Base-by-base conservation (phyloP, 2,329 filamentous ascomycete species). In the Pseudohalonectria lignicola region DNA sequence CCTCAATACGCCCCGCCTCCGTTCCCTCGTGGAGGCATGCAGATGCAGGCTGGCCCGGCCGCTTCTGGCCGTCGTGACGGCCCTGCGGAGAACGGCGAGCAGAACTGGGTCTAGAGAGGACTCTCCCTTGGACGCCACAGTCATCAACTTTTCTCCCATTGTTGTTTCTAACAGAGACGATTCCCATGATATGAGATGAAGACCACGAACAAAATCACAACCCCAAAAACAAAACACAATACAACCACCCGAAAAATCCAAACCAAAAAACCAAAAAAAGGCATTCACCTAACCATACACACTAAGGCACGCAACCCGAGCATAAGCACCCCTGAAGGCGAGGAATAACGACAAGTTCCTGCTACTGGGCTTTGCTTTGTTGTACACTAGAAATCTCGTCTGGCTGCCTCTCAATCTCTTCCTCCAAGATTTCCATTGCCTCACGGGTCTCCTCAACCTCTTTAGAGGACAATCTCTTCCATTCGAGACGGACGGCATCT, bases 51-150 rank as follows among this genome's bases (percentile, higher is more conserved):
- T 32, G 42, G 45, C 21, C 45, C 42, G 3, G 28, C 42, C 16
- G 36, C 42, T 9, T 35, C 37, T 21, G 45, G 44, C 37, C 41
- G 42, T 16, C 39, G 35, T 7, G 45, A 45, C 6, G 40, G 45
- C 16, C 40, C 43, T 21, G 29, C 39, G 18, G 50, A 53, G 33
- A 50, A 52, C 18, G 53, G 52, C 31, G 50, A 54, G 38, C 40
- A 45, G 28, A 42, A 43, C 29, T 50, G 46, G 47, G 44, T 49
- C 11, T 48, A 49, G 41, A 39, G 36, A 20, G 41, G 40, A n/a
- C 43, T 32, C 36, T 36, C 11, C n/a, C 17, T 36, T 4, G 6
- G n/a, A 8, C 13, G 5, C 21, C 15, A 15, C 5, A 13, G 3
- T 17, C 19, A 19, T 32, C 30, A 17, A 32, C 30, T 32, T 3